Evolutionary conservation across 805 yeast genomes (phyloP).

Genomic region (Sugiyamaella valdiviana): DNA sequence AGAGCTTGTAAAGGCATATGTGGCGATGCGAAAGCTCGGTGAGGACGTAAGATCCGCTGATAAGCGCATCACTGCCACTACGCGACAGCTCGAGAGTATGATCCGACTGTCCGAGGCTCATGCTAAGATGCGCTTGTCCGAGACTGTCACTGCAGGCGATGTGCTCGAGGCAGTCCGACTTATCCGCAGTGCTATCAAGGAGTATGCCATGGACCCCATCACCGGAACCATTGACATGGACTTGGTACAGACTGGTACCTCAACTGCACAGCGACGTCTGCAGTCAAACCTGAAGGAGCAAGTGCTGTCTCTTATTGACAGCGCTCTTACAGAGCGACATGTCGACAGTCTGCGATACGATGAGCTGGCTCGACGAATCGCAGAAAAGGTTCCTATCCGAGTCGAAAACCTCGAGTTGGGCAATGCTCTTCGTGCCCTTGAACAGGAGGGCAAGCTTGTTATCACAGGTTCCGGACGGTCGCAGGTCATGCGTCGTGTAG

Average conservation of each 20-base stretch:
- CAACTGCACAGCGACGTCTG: slow-evolving; percentile 73
- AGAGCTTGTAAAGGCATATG: slow-evolving; percentile 81
- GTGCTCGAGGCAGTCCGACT: slow-evolving; percentile 91
- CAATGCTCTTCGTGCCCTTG: slow-evolving; percentile 60
- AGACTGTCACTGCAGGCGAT: slow-evolving; percentile 65
- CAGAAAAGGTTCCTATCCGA: slow-evolving; percentile 56
- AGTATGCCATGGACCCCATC: slow-evolving; percentile 95
- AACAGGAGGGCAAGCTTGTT: slow-evolving; percentile 61
- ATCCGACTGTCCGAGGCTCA: slow-evolving; percentile 93
- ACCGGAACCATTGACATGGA: slow-evolving; percentile 98
- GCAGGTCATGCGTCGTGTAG: not conserved
- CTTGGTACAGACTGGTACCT: slow-evolving; percentile 91
- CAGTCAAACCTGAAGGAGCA: slow-evolving; percentile 67
- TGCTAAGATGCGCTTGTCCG: slow-evolving; percentile 86
- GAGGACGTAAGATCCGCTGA: slow-evolving; percentile 84
- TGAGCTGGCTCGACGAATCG: slow-evolving; percentile 53
- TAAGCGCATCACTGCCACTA: slow-evolving; percentile 92
- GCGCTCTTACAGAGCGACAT: slow-evolving; percentile 30
- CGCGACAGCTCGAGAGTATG: slow-evolving; percentile 95
- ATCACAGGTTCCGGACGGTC: slow-evolving; percentile 59
- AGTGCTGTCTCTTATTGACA: slow-evolving; percentile 47
- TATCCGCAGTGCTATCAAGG: slow-evolving; percentile 90
- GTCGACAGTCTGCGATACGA: slow-evolving; percentile 50
- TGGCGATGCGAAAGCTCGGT: slow-evolving; percentile 89
- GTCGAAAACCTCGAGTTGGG: slow-evolving; percentile 68